phyloP scores from a whole-genome alignment of 2,329 filamentous ascomycete genomes.

The Stagonosporopsis vannaccii region DNA sequence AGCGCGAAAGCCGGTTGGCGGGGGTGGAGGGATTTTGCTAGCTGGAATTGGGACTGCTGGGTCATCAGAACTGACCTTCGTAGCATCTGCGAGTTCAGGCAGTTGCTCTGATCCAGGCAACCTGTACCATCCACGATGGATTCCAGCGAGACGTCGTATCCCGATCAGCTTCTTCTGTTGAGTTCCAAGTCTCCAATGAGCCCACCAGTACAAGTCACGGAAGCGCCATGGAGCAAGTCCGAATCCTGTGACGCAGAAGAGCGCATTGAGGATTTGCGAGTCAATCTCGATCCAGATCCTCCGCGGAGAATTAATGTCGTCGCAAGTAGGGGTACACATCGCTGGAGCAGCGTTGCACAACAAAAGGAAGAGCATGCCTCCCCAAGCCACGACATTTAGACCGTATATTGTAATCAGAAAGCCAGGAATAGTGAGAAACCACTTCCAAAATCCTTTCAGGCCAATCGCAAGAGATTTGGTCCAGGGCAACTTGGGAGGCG shows the following conservation, averaged over 20 bases:
- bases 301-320: slow-evolving; percentile 77
- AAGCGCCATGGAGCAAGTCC: slow-evolving; percentile 86
- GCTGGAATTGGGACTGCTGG: slow-evolving; percentile 68
- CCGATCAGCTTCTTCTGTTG: slow-evolving; percentile 57
- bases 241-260: slow-evolving; percentile 89
- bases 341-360: slow-evolving; percentile 76
- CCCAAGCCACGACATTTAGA: slow-evolving; percentile 86
- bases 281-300: slow-evolving; percentile 85
- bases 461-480: slow-evolving; percentile 66
- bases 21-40: slow-evolving; percentile 68
- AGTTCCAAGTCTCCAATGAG: slow-evolving; percentile 61
- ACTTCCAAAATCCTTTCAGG: slow-evolving; percentile 71
- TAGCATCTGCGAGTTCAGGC: slow-evolving; percentile 33
- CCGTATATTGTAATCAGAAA: slow-evolving; percentile 81
- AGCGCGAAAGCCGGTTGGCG: slow-evolving; percentile 75
- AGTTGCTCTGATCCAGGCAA: slow-evolving; percentile 69
- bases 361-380: slow-evolving; percentile 87
- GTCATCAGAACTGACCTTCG: slow-evolving; percentile 45
- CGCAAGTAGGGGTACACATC: slow-evolving; percentile 76
- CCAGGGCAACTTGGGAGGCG: slow-evolving; percentile 59
- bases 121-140: slow-evolving; percentile 79
- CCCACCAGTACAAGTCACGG: slow-evolving; percentile 73
- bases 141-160: slow-evolving; percentile 73
- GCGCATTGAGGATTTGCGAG: slow-evolving; percentile 80
- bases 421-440: slow-evolving; percentile 76